A percentile compares a stretch with the other conserved stretches of the same genome.
phyloP scores from a whole-genome alignment of 768 basidiomycete genomes.

The Boletus coccyginus region DNA sequence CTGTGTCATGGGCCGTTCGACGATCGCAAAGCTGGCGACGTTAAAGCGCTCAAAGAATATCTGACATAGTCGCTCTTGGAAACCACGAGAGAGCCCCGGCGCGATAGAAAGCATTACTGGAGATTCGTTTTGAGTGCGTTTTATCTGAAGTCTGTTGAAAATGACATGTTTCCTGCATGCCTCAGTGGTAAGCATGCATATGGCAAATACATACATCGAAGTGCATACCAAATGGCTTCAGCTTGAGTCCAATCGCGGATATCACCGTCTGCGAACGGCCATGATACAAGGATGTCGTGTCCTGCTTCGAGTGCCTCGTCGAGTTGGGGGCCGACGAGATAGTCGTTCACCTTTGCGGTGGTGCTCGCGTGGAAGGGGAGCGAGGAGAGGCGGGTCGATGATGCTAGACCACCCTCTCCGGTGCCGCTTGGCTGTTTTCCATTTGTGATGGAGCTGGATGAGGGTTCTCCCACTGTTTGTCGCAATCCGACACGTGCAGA shows the following conservation, averaged over 20 bases:
- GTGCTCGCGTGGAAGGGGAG: conserved; percentile 41
- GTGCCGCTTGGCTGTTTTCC: conserved; percentile 20
- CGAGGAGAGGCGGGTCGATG: conserved; percentile 48
- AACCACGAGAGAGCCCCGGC: conserved; percentile 59
- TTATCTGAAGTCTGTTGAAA: conserved; percentile 68
- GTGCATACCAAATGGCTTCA: conserved; percentile 77
- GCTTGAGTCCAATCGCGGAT: conserved; percentile 80
- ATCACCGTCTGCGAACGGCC: conserved; percentile 78
- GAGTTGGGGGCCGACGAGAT: conserved; percentile 76
- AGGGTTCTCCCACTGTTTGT: conserved; percentile 33
- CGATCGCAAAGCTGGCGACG: conserved; percentile 74
- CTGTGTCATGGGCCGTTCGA: conserved; percentile 83
- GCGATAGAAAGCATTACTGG: conserved; percentile 75
- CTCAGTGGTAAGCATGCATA: conserved; percentile 5
- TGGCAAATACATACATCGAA: background rate
- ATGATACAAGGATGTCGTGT: conserved; percentile 71
- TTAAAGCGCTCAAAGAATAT: conserved; percentile 94
- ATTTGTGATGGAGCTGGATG: conserved; percentile 19
- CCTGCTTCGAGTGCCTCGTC: conserved; percentile 77
- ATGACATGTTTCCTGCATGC: conserved; percentile 76
- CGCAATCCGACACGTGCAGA: conserved; percentile 78
- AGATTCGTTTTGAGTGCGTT: conserved; percentile 84
- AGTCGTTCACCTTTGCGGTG: conserved; percentile 65
- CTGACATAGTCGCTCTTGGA: conserved; percentile 73
- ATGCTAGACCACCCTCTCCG: conserved; percentile 30